Percentiles rank a stretch among this genome's conserved stretches.
These are phyloP conservation scores for Tagetes patula DNA, from an alignment of 129 eudicot species.

Conservation along the genomic window DNA sequence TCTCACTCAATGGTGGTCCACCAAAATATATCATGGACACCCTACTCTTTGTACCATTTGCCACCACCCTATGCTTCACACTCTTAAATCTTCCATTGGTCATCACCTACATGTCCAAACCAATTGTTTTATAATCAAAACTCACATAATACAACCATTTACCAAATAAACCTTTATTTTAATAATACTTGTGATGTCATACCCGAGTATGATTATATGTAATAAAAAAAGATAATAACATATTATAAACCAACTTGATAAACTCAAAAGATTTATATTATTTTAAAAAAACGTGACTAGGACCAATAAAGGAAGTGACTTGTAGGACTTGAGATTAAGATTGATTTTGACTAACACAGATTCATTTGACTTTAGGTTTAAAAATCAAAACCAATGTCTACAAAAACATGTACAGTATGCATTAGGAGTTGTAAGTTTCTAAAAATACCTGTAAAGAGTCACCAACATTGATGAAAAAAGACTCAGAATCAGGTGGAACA, in stretches of 20 bases:
- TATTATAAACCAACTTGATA: constrained; percentile 3
- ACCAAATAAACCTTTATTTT: neutral
- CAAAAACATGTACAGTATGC: neutral
- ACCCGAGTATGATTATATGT: no score
- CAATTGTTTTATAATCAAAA: constrained; percentile 14
- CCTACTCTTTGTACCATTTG: constrained; percentile 66
- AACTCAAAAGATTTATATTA: neutral
- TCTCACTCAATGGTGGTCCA: constrained; percentile 92
- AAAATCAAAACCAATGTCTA: neutral
- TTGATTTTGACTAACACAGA: constrained; percentile 38
- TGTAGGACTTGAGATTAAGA: constrained; percentile 24
- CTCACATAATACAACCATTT: neutral
- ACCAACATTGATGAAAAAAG: constrained; percentile 88
- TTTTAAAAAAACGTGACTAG: constrained; percentile 12
- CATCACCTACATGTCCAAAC: constrained; percentile 63
- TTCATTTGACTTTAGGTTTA: neutral
- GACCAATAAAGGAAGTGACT: constrained; percentile 29
- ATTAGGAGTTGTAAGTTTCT: neutral
- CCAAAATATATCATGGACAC: constrained; percentile 90
- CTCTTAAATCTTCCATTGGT: constrained; percentile 92
- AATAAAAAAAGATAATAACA: neutral
- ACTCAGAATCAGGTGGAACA: constrained; percentile 76
- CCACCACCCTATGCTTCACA: constrained; percentile 82
- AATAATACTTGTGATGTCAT: no score
- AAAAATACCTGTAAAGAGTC: constrained; percentile 76